These are phyloP conservation scores for Allium sativum DNA, from an alignment of 106 monocot genomes.

Conservation along the genomic window DNA sequence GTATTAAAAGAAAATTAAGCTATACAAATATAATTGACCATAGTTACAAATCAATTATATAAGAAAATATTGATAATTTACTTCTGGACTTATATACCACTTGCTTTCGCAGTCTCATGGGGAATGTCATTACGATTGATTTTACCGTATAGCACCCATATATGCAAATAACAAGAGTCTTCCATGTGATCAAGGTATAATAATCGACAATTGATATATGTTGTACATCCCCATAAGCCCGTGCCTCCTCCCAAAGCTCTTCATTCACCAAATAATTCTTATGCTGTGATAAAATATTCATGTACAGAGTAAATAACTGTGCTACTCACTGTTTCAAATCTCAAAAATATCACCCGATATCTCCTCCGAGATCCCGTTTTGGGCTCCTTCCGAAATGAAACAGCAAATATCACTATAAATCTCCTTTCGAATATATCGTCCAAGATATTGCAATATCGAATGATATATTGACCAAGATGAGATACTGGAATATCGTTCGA, in stretches of 20 bases:
- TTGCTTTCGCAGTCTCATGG: slow-evolving; percentile 53
- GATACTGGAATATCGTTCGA: too few species aligned
- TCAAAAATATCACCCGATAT: too few species aligned
- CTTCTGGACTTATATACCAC: slow-evolving; percentile 65
- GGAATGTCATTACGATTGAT: slow-evolving; percentile 50
- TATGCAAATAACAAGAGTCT: slow-evolving; percentile 82
- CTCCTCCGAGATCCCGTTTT: too few species aligned
- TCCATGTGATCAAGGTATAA: slow-evolving; percentile 82
- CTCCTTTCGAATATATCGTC: too few species aligned
- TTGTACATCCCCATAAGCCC: slow-evolving; percentile 82
- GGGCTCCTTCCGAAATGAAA: too few species aligned
- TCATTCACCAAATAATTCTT: slow-evolving; percentile 91
- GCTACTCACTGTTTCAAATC: too few species aligned
- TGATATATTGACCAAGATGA: too few species aligned
- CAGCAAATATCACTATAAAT: too few species aligned
- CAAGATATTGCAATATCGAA: too few species aligned
- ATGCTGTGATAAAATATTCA: slow-evolving; percentile 42
- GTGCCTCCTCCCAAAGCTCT: slow-evolving; percentile 88
- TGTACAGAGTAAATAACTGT: too few species aligned
- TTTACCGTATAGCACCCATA: slow-evolving; percentile 63
- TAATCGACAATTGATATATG: slow-evolving; percentile 95
- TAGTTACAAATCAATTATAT: not conserved
- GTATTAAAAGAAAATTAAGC: too few species aligned
- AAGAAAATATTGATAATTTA: slow-evolving; percentile 13
- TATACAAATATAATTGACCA: not conserved